phyloP scores from a whole-genome alignment of 306 rosid genomes.

The Elaeagnus macrophylla region DNA sequence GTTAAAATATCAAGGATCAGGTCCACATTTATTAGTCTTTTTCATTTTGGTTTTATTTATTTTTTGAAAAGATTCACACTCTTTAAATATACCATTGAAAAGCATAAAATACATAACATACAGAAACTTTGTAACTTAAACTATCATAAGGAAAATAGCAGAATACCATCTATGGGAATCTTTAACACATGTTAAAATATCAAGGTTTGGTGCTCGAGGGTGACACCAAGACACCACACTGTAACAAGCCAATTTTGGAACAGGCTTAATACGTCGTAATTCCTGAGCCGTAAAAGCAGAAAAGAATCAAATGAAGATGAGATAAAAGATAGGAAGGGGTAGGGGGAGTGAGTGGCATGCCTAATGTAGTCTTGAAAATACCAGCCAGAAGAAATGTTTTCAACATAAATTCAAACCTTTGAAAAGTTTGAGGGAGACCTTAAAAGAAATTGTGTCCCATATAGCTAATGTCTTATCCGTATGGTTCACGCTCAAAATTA shows the following conservation, averaged over 20 bases:
- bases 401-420: slow-evolving; percentile 9
- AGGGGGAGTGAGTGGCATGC: slow-evolving; percentile 9
- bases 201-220: slow-evolving; percentile 98
- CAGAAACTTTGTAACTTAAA: neutral
- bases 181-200: slow-evolving; percentile 91
- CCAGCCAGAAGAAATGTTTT: slow-evolving; percentile 11
- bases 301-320: slow-evolving; percentile 1
- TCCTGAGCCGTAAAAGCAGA: slow-evolving; percentile 47
- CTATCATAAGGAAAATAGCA: slow-evolving; percentile 4
- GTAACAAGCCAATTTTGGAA: slow-evolving; percentile 90
- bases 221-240: slow-evolving; percentile 99
- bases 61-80: too few species aligned
- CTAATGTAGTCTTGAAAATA: slow-evolving; percentile 11
- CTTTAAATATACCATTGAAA: neutral
- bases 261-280: slow-evolving; percentile 92
- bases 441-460: slow-evolving; percentile 94
- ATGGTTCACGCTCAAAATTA: too few species aligned
- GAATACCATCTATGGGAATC: slow-evolving; percentile 89
- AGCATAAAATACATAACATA: neutral
- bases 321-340: too few species aligned
- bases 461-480: slow-evolving; percentile 95
- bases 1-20: slow-evolving; percentile 57
- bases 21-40: too few species aligned
- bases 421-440: slow-evolving; percentile 36
- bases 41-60: too few species aligned